Conservation (phyloP, 2,329 filamentous ascomycete species). For the Aureobasidium sp. region DNA sequence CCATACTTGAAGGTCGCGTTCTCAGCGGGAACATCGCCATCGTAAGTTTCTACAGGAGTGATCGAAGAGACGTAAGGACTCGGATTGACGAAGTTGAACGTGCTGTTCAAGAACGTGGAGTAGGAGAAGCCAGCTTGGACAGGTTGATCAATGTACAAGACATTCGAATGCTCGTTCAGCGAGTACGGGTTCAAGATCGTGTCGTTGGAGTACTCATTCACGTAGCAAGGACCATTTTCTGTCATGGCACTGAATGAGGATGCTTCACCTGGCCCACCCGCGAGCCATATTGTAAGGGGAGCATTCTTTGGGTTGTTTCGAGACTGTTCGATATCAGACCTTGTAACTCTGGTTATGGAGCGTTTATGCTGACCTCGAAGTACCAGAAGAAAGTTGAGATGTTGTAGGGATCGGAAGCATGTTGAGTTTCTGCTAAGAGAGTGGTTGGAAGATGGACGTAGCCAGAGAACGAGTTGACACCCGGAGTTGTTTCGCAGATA, state of each 20-base stretch:
- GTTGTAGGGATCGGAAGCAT: conserved; percentile 35
- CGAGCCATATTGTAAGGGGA: conserved; percentile 54
- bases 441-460: conserved; percentile 20
- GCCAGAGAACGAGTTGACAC: conserved; percentile 35
- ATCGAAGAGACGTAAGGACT: conserved; percentile 21
- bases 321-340: conserved; percentile 16
- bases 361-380: conserved; percentile 34
- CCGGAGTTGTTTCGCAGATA: conserved; percentile 41
- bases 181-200: conserved; percentile 38
- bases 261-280: conserved; percentile 55
- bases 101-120: conserved; percentile 47
- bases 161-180: conserved; percentile 32
- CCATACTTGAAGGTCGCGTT: conserved; percentile 20
- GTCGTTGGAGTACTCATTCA: conserved; percentile 31
- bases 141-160: conserved; percentile 34
- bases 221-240: conserved; percentile 44
- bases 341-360: too few relatives aligned
- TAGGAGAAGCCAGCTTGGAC: conserved; percentile 37
- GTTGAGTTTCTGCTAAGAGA: neutral
- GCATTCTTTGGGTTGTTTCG: conserved; percentile 38
- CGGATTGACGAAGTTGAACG: conserved; percentile 38
- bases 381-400: conserved; percentile 44
- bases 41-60: conserved; percentile 16
- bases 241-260: conserved; percentile 55
- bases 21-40: conserved; percentile 15